Conservation (phyloP, 768 basidiomycete genomes). For the Pulveroboletus sp. region DNA sequence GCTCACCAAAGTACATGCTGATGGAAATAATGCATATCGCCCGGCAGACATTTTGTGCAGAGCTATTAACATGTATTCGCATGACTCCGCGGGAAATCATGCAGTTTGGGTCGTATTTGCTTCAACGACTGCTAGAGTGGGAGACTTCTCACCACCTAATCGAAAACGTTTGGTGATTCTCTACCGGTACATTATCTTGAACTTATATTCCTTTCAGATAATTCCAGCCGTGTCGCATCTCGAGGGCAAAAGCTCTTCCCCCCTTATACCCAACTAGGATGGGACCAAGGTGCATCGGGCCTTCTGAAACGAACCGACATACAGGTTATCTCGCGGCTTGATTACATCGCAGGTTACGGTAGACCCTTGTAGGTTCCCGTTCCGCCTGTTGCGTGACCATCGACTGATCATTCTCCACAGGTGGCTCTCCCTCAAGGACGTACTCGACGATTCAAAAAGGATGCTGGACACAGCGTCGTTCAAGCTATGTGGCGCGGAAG, state of each 20-base stretch:
- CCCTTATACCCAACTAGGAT: not conserved
- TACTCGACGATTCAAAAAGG: not conserved
- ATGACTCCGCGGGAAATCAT: too few relatives aligned
- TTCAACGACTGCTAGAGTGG: too few relatives aligned
- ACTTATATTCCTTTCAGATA: not conserved
- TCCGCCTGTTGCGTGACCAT: too few relatives aligned
- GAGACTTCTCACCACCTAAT: not conserved
- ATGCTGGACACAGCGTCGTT: not conserved
- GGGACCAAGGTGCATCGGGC: not conserved
- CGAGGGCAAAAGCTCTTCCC: not conserved
- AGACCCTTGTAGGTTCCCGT: not conserved
- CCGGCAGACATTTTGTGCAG: too few relatives aligned
- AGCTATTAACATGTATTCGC: too few relatives aligned
- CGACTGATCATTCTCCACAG: not conserved
- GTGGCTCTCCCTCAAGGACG: slow-evolving; percentile 7
- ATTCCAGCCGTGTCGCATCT: not conserved
- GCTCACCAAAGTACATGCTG: not conserved
- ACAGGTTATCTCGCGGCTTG: not conserved
- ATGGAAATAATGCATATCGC: too few relatives aligned
- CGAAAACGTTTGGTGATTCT: not conserved
- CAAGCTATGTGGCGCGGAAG: not conserved
- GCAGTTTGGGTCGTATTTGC: not conserved
- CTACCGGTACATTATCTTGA: too few relatives aligned
- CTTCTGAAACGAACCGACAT: not conserved
- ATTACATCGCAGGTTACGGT: not conserved